A percentile compares a stretch with the other conserved stretches of the same genome.
Conservation (phyloP, 2,329 filamentous ascomycete species). For the Colletotrichum sp. region DNA sequence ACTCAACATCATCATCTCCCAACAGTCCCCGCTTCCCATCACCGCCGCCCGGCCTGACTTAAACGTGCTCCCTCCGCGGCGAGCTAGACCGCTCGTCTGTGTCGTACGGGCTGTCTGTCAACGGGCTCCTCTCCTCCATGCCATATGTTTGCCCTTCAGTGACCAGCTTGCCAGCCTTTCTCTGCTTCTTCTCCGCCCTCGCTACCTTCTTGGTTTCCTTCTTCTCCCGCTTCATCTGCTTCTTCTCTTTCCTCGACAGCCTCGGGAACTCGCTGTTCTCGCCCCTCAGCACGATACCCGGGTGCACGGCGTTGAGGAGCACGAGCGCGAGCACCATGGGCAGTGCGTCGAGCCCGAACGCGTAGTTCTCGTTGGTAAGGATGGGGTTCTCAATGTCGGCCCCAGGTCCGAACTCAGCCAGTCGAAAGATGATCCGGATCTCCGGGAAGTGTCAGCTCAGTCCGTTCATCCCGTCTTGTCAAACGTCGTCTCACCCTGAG, state of each 20-base stretch:
- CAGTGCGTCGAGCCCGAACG: conserved; percentile 55
- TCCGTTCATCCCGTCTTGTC: conserved; percentile 11
- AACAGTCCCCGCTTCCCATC: background rate
- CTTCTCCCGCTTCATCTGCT: conserved; percentile 41
- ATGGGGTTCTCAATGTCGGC: conserved; percentile 46
- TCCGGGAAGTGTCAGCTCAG: conserved; percentile 27
- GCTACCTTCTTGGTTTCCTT: conserved; percentile 23
- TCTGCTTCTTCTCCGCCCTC: background rate
- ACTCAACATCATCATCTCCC: background rate
- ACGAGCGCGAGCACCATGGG: conserved; percentile 58
- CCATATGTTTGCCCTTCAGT: background rate
- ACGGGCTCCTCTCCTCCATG: background rate
- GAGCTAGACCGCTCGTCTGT: background rate
- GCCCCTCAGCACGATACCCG: conserved; percentile 50
- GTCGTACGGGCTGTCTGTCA: background rate
- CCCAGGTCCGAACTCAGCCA: conserved; percentile 59
- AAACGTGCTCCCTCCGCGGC: background rate
- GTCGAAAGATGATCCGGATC: conserved; percentile 64
- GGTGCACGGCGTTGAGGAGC: conserved; percentile 50
- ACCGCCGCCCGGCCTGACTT: background rate
- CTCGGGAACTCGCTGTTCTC: conserved; percentile 49
- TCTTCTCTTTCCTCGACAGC: conserved; percentile 47
- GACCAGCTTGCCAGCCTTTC: background rate
- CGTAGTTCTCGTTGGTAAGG: conserved; percentile 56
- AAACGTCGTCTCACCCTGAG: background rate